These are phyloP conservation scores for Saturnispora hagleri DNA, from an alignment of 805 yeast genomes.

Conservation along the genomic window DNA sequence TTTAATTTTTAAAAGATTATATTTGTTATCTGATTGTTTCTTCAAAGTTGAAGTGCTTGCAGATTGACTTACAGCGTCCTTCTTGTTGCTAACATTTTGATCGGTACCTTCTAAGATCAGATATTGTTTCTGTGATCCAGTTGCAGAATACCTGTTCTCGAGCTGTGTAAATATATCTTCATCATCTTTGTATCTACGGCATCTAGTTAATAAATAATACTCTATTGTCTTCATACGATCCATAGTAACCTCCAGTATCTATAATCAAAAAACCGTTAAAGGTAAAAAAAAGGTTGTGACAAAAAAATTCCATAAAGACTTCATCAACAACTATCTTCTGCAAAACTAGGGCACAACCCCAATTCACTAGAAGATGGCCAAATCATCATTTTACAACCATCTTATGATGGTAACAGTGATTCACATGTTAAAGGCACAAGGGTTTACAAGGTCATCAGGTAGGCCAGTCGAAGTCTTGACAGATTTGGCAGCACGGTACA, in stretches of 20 bases:
- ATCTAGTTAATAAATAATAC: conserved; percentile 35
- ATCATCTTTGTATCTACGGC: conserved; percentile 30
- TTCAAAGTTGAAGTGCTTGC: not conserved
- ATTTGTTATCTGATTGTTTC: conserved; percentile 13
- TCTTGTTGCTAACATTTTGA: conserved; percentile 14
- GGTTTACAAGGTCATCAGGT: conserved; percentile 74
- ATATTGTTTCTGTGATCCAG: conserved; percentile 39
- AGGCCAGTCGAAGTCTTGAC: conserved; percentile 58
- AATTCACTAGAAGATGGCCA: conserved; percentile 10
- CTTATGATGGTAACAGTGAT: conserved; percentile 28
- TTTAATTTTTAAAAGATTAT: conserved; percentile 24
- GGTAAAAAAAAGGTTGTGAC: not conserved
- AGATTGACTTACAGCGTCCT: conserved; percentile 14
- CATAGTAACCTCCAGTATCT: conserved; percentile 22
- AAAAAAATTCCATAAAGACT: not conserved
- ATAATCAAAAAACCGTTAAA: not conserved
- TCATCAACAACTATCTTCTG: not conserved
- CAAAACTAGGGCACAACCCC: too few relatives aligned
- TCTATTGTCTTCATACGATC: conserved; percentile 37
- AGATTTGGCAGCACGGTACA: conserved; percentile 60
- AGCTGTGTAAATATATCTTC: conserved; percentile 32
- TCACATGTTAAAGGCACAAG: conserved; percentile 65
- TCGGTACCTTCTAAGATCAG: conserved; percentile 34
- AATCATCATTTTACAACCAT: conserved; percentile 24
- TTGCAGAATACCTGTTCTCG: conserved; percentile 35